These are phyloP conservation scores for Cryphonectria parasitica DNA, from an alignment of 2,329 filamentous ascomycete genomes.

Conservation along the genomic window DNA sequence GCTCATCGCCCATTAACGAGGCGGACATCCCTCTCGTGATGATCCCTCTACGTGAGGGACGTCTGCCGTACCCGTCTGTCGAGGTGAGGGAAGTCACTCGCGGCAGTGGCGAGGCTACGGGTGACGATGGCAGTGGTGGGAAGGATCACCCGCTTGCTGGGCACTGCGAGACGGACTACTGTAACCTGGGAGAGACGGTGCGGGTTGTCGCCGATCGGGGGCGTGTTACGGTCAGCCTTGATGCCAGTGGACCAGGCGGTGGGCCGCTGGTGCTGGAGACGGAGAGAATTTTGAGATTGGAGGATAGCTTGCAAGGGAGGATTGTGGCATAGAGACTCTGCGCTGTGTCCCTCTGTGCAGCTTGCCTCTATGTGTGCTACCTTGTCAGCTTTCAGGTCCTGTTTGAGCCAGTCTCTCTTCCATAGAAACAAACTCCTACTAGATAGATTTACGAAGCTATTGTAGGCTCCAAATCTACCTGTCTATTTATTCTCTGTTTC, in stretches of 20 bases:
- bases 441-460: neutral
- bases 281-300: constrained; percentile 45
- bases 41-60: constrained; percentile 78
- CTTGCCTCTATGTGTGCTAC: neutral
- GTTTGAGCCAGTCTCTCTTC: neutral
- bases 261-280: constrained; percentile 70
- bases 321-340: constrained; percentile 41
- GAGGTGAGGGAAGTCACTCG: constrained; percentile 70
- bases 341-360: neutral
- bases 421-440: neutral
- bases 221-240: constrained; percentile 74
- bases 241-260: constrained; percentile 66
- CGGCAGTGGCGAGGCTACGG: constrained; percentile 10
- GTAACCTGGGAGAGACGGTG: constrained; percentile 77
- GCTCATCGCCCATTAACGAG: constrained; percentile 52
- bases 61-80: constrained; percentile 75
- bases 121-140: constrained; percentile 29
- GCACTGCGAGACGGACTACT: constrained; percentile 79
- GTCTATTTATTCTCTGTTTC: neutral
- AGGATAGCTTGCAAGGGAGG: constrained; percentile 34
- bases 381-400: neutral
- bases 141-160: constrained; percentile 36
- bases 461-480: neutral
- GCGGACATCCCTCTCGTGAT: constrained; percentile 71
- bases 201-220: constrained; percentile 72